phyloP scores from a whole-genome alignment of 805 yeast genomes.

The Metschnikowia kunwiensis region DNA sequence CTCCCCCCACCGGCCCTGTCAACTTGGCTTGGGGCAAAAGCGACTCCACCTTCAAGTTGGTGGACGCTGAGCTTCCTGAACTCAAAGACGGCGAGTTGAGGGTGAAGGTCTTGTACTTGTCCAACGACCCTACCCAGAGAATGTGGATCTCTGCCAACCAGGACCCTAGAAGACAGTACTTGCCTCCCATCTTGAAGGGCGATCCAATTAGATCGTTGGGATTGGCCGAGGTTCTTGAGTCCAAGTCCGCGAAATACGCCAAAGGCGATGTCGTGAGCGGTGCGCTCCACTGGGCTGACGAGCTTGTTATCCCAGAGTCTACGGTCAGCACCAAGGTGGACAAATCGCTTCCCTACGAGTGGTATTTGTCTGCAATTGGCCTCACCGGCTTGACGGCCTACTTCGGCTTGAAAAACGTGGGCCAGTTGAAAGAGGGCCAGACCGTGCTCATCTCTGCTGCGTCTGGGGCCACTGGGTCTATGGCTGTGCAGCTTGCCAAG shows the following conservation, averaged over 20 bases:
- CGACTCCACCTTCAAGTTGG: constrained; percentile 32
- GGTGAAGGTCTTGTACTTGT: constrained; percentile 44
- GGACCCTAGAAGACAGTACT: constrained; percentile 30
- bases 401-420: constrained; percentile 49
- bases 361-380: constrained; percentile 51
- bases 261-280: constrained; percentile 46
- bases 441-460: constrained; percentile 62
- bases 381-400: constrained; percentile 61
- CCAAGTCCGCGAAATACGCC: constrained; percentile 38
- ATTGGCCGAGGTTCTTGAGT: constrained; percentile 47
- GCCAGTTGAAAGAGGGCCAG: constrained; percentile 44
- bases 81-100: constrained; percentile 41
- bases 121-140: constrained; percentile 64
- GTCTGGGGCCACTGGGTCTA: constrained; percentile 68
- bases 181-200: constrained; percentile 39
- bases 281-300: constrained; percentile 47
- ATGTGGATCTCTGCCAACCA: constrained; percentile 47
- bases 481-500: constrained; percentile 56
- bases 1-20: constrained; percentile 22
- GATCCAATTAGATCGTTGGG: constrained; percentile 47
- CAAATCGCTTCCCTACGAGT: constrained; percentile 32
- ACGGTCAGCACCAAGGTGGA: constrained; percentile 30
- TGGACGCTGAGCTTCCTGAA: constrained; percentile 12
- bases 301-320: constrained; percentile 32
- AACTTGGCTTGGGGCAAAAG: constrained; percentile 21